These are phyloP conservation scores for Orbilia blumenaviensis DNA, from an alignment of 2,329 filamentous ascomycete species.

Conservation along the genomic window DNA sequence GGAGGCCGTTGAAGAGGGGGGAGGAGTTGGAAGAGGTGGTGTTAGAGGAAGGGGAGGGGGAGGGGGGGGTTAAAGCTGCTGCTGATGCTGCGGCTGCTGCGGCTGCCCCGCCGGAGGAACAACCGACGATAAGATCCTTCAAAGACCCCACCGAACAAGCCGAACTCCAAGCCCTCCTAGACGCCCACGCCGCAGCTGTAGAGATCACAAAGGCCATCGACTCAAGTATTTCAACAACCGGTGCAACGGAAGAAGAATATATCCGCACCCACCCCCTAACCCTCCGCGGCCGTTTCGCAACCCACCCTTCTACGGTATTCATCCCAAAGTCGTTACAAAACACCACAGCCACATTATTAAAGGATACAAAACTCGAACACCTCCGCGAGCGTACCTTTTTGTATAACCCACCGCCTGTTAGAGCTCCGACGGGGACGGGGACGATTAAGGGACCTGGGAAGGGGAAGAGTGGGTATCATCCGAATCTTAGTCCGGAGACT, in stretches of 20 bases:
- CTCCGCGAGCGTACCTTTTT: constrained; percentile 10
- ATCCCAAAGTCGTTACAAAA: constrained; percentile 20
- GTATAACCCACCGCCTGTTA: constrained; percentile 31
- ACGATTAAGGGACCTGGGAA: not conserved
- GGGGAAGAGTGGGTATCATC: constrained; percentile 32
- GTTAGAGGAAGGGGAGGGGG: not conserved
- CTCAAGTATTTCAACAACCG: not conserved
- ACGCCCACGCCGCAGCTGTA: constrained; percentile 2
- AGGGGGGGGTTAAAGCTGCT: not conserved
- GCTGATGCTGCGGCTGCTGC: not conserved
- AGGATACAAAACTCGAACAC: constrained; percentile 28
- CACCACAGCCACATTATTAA: constrained; percentile 2
- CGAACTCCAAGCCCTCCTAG: not conserved
- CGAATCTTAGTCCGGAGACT: constrained; percentile 30
- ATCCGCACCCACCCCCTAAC: constrained; percentile 36
- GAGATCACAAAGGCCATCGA: not conserved
- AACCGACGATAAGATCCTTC: constrained; percentile 1
- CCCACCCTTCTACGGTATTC: constrained; percentile 20
- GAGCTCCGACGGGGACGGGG: not conserved
- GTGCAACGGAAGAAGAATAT: constrained; percentile 1
- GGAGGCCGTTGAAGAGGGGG: constrained; percentile 13
- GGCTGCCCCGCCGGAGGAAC: not conserved
- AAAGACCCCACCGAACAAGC: constrained; percentile 1
- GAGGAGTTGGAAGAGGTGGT: not conserved
- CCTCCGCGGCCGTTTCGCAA: constrained; percentile 27